Evolutionary conservation across 2,329 filamentous ascomycete species (phyloP).

Genomic region (Aureobasidium zeae): DNA sequence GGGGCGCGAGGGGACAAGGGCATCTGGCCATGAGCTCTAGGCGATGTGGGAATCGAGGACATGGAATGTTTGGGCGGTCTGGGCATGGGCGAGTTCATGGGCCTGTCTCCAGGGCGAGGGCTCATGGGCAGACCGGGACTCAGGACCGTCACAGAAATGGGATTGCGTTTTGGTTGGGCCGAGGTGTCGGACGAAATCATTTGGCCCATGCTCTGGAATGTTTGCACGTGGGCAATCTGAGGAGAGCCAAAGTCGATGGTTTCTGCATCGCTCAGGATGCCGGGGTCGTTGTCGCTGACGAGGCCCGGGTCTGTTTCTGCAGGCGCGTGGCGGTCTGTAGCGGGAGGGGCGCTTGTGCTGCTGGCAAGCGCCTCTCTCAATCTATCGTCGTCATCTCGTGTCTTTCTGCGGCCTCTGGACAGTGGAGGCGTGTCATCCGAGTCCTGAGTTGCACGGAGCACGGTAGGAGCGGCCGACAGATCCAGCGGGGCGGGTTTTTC

Average conservation of each 20-base stretch:
- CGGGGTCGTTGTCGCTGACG: slow-evolving; percentile 7
- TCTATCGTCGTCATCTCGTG: slow-evolving; percentile 77
- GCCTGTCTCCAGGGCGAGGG: slow-evolving; percentile 51
- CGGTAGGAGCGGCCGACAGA: slow-evolving; percentile 37
- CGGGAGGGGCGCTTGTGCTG: slow-evolving; percentile 34
- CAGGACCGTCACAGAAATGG: slow-evolving; percentile 27
- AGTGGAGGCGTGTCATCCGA: slow-evolving; percentile 7
- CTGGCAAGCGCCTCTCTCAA: slow-evolving; percentile 69
- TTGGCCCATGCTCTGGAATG: slow-evolving; percentile 18
- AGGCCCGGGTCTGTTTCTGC: slow-evolving; percentile 7
- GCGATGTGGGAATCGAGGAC: slow-evolving; percentile 60
- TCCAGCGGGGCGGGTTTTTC: slow-evolving; percentile 77
- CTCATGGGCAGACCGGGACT: slow-evolving; percentile 57
- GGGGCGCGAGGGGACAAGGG: slow-evolving; percentile 65
- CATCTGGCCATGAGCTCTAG: slow-evolving; percentile 40
- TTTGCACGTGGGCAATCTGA: slow-evolving; percentile 17
- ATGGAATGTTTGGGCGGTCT: slow-evolving; percentile 48
- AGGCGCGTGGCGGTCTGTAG: neutral
- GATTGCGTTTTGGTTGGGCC: slow-evolving; percentile 10
- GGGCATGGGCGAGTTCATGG: slow-evolving; percentile 50
- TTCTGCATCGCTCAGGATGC: slow-evolving; percentile 9
- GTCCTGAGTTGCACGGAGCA: slow-evolving; percentile 9
- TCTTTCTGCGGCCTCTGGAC: slow-evolving; percentile 63
- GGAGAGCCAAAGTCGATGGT: slow-evolving; percentile 16
- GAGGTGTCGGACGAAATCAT: slow-evolving; percentile 10